phyloP scores from a whole-genome alignment of 2,329 filamentous ascomycete genomes.

The Ophiostoma montium region DNA sequence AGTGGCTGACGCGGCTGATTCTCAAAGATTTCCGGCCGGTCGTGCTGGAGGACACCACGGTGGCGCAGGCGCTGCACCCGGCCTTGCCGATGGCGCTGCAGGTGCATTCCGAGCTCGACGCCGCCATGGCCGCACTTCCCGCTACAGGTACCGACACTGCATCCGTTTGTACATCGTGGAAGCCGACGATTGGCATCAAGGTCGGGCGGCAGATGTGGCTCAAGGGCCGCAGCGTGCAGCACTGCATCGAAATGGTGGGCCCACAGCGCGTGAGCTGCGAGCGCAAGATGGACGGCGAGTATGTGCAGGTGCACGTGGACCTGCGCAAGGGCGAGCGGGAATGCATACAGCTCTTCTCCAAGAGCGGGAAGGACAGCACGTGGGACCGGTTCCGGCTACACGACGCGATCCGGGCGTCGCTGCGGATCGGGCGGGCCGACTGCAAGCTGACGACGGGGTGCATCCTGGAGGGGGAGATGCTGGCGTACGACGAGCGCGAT shows the following conservation, averaged over 20 bases:
- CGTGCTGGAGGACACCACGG: constrained; percentile 38
- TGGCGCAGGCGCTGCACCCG: constrained; percentile 51
- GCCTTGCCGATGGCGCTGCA: constrained; percentile 55
- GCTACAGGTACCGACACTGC: background rate
- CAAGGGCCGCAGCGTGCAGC: constrained; percentile 57
- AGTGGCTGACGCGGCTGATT: constrained; percentile 75
- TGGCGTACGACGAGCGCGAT: constrained; percentile 58
- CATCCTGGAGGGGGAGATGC: constrained; percentile 71
- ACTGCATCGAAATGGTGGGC: constrained; percentile 53
- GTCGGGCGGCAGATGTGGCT: constrained; percentile 50
- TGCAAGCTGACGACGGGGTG: constrained; percentile 51
- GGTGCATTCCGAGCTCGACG: constrained; percentile 53
- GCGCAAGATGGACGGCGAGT: constrained; percentile 77
- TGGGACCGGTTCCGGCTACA: constrained; percentile 50
- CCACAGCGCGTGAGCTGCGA: constrained; percentile 53
- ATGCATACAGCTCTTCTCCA: constrained; percentile 72
- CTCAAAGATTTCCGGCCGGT: constrained; percentile 64
- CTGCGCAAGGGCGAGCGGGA: constrained; percentile 32
- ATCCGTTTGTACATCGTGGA: constrained; percentile 12
- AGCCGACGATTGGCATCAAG: constrained; percentile 44
- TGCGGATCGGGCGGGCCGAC: constrained; percentile 43
- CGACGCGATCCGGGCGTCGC: constrained; percentile 46
- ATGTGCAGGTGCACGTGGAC: constrained; percentile 77
- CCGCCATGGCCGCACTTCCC: constrained; percentile 25
- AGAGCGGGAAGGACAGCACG: constrained; percentile 83